Base-by-base conservation (phyloP, 257 asterid species). In the Marsdenia floribunda region DNA sequence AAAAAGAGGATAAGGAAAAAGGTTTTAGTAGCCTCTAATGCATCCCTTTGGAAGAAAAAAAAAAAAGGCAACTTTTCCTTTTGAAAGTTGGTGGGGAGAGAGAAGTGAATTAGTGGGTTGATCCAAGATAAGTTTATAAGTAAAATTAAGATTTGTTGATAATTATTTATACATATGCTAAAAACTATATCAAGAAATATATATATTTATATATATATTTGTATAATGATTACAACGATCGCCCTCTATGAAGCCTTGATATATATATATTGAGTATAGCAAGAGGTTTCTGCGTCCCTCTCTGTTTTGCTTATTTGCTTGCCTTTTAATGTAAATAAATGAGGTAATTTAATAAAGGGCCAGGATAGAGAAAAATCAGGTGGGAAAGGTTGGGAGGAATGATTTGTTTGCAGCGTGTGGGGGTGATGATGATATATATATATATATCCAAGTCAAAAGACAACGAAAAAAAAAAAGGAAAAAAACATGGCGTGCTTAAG, bases 401-500 rank as follows among this genome's bases (percentile, higher is more conserved):
- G 83, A 87, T 85, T 75, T 72, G 73, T 58, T 44, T 66, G 75
- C 68, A 79, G 89, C 80, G 83, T 84, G 91, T 84, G 91, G 80
- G 70, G 78, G 80, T 73, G 58, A 86, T 88, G 88, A 86, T 89
- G 86, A 80, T 68, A 58, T 67, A 44, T 44, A 44, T 44, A 44
- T 44, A 44, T 44, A 44, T 68, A 58, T 67, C 49, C 73, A 84
- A 85, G 85, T 84, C 76, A 87, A 88, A 90, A 87, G 81, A 73
- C 33, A 33, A 73, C 46, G 80, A 54, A 66, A 84, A 86, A 53
- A 50, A 50, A 50, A 50, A 50, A 50, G 3, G 12, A 52, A 52
- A 77, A 61, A 71, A 55, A 55, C 75, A 73, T 65, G 83, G 96
- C 97, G 89, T 91, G 97, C 90, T 82, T 71, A 78, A 53, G 82